Evolutionary conservation across 192 early-diverging fungal genomes (phyloP).

Genomic region (Coemansia sp.): DNA sequence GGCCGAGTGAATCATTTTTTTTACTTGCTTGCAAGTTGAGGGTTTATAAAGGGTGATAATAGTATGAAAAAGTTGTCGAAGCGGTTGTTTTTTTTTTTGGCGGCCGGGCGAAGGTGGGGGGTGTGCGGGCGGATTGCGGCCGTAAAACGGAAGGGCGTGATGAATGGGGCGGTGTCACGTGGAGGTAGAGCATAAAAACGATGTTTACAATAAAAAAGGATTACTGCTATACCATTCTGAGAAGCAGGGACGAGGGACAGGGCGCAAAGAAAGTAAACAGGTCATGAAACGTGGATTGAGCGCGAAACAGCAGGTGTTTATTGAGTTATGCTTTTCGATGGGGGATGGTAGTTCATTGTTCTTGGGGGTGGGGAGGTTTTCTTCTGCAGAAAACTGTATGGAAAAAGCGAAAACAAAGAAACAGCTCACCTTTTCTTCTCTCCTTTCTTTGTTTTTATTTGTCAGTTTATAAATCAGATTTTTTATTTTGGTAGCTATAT

Average conservation of each 20-base stretch:
- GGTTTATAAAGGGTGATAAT: neutral
- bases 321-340: too few species aligned
- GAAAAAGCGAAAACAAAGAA: too few species aligned
- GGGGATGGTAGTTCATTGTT: too few species aligned
- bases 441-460: neutral
- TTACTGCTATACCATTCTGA: neutral
- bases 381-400: too few species aligned
- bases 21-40: neutral
- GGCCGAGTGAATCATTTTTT: slow-evolving; percentile 91
- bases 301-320: too few species aligned
- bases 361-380: too few species aligned
- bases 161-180: slow-evolving; percentile 3
- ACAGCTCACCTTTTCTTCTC: neutral
- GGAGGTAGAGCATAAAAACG: neutral
- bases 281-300: too few species aligned
- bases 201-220: slow-evolving; percentile 3
- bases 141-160: neutral
- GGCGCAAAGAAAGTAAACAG: too few species aligned
- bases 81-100: neutral
- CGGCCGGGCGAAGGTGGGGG: neutral
- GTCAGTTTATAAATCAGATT: neutral
- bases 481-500: neutral
- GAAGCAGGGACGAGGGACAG: too few species aligned
- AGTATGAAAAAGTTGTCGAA: slow-evolving; percentile 30
- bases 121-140: neutral